Percentiles rank a stretch among this genome's conserved stretches.
Evolutionary conservation across 306 rosid genomes (phyloP).

Genomic region (Psophocarpus tetragonolobus): DNA sequence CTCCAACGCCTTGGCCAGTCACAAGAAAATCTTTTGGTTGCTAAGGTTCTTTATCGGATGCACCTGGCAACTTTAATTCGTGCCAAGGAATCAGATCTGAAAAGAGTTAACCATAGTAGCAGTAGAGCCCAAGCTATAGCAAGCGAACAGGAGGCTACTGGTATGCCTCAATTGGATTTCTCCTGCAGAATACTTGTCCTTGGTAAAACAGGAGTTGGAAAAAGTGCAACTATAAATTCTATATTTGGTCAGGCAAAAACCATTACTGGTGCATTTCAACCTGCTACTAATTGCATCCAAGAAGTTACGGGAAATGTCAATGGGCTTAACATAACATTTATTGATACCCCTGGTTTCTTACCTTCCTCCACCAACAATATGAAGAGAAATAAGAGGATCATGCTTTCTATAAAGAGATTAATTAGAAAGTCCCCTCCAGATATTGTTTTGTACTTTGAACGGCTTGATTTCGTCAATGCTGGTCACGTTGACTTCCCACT

Average conservation of each 20-base stretch:
- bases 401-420: conserved; percentile 77
- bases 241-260: conserved; percentile 78
- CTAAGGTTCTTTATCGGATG: conserved; percentile 89
- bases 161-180: conserved; percentile 63
- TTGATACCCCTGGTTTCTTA: conserved; percentile 94
- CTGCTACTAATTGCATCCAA: conserved; percentile 76
- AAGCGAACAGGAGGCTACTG: conserved; percentile 64
- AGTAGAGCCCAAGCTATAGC: conserved; percentile 56
- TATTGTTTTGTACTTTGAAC: conserved; percentile 84
- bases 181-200: conserved; percentile 83
- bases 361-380: conserved; percentile 58
- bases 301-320: conserved; percentile 79
- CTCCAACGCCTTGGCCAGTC: conserved; percentile 71
- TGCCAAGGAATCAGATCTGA: conserved; percentile 69
- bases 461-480: conserved; percentile 68
- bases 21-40: conserved; percentile 66
- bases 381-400: conserved; percentile 76
- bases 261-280: conserved; percentile 81
- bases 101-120: conserved; percentile 57
- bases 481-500: conserved; percentile 57
- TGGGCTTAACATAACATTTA: conserved; percentile 68
- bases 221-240: conserved; percentile 98
- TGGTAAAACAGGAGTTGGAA: conserved; percentile 97
- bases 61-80: conserved; percentile 86
- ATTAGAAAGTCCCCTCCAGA: conserved; percentile 90